Conservation (phyloP, 2,329 filamentous ascomycete genomes). For the Mycosphaerella arachidis region DNA sequence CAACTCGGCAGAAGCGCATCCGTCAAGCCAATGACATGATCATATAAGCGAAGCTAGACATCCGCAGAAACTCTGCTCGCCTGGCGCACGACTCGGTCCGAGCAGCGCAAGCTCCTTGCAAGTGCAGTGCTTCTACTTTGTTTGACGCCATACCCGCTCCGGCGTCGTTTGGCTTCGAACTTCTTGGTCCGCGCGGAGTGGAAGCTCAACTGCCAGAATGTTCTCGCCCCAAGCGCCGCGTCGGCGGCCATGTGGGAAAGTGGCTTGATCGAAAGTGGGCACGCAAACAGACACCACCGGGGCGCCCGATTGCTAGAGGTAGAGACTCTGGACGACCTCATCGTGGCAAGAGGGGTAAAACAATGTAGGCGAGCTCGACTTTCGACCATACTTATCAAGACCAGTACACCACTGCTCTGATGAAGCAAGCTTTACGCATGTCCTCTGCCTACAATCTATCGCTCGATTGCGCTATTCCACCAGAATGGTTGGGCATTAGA, state of each 20-base stretch:
- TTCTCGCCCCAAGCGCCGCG: constrained; percentile 9
- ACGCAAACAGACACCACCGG: constrained; percentile 8
- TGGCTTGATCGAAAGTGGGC: constrained; percentile 1
- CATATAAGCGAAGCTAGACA: constrained; percentile 15
- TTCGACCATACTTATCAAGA: background rate
- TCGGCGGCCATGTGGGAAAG: constrained; percentile 1
- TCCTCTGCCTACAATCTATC: background rate
- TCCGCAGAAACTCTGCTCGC: constrained; percentile 7
- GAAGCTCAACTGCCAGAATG: constrained; percentile 6
- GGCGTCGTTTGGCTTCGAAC: constrained; percentile 11
- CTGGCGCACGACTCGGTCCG: constrained; percentile 22
- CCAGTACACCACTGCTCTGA: background rate
- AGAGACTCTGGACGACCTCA: constrained; percentile 1
- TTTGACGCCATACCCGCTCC: constrained; percentile 15
- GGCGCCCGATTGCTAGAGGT: constrained; percentile 14
- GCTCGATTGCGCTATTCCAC: background rate
- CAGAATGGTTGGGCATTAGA: background rate
- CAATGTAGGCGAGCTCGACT: background rate
- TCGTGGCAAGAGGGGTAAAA: background rate
- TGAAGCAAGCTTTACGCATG: background rate
- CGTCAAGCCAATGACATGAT: constrained; percentile 13
- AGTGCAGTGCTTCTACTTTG: constrained; percentile 2
- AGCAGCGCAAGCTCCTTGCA: constrained; percentile 7
- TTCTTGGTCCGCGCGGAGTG: constrained; percentile 6
- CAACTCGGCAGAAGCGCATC: constrained; percentile 2